Base-by-base conservation (phyloP, 2,329 filamentous ascomycete species). In the Sporothrix pallida region DNA sequence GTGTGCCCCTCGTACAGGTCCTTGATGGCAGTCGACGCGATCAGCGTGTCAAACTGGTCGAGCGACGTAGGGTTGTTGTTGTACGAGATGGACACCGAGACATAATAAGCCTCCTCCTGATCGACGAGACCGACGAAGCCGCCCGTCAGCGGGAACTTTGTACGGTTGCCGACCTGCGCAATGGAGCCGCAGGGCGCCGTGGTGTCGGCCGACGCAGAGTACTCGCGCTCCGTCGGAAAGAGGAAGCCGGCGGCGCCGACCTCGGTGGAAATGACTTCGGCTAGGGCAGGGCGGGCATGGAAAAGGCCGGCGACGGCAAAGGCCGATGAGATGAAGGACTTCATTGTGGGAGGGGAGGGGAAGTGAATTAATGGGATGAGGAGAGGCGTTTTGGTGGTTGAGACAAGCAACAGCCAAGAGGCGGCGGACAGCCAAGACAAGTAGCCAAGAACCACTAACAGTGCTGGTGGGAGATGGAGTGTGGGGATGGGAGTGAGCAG, bases 231-330 rank as follows among this genome's bases (percentile, higher is more conserved):
- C 1, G 80, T 78, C 0, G 87, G 87, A 86, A 87, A 88, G 70
- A 88, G 79, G 77, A 88, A 87, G 26, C 85, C 86, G 17, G 85
- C 86, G 1, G 86, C 86, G 3, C 86, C 86, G 84, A 87, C 87
- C 17, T 78, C 73, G 9, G 78, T 78, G 12, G 79, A 79, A 46
- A 80, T 76, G 46, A 71, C 60, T 26, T 71, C 72, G 31, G 74
- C 72, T 8, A 69, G 13, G 13, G 20, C 44, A 9, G 54, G 58
- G 3, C 44, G 52, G 4, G 63, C 63, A 5, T 6, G 31, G 31
- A 54, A 44, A 6, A 72, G 37, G 44, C 63, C 70, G n/a, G 69
- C 62, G 3, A 63, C 42, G 0, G 54, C 17, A 8, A 74, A 13
- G 26, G 60, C 12, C 12, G 42, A 68, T 13, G 23, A 31, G 42